Conservation (phyloP, 208 protist genomes). For the Acanthamoeba rhysodes region DNA sequence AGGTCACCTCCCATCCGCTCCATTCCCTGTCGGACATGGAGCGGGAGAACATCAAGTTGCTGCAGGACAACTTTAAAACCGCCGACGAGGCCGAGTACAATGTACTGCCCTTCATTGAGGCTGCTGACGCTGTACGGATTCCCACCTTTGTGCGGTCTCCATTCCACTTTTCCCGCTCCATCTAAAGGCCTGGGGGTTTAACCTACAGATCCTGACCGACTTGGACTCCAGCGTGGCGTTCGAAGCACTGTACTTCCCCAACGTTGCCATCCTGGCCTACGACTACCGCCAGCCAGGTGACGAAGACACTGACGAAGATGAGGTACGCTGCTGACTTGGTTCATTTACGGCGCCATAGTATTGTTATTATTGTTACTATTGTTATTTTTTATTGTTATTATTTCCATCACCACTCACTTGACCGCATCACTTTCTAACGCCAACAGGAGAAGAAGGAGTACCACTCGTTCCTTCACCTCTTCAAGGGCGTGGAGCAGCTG, state of each 20-base stretch:
- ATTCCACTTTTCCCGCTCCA: background rate
- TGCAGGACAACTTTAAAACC: slow-evolving; percentile 55
- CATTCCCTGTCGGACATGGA: slow-evolving; percentile 48
- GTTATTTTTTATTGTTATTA: too few relatives aligned
- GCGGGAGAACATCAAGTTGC: slow-evolving; percentile 45
- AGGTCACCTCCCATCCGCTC: slow-evolving; percentile 46
- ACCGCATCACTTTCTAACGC: too few relatives aligned
- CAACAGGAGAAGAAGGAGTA: slow-evolving; percentile 66
- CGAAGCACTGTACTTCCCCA: slow-evolving; percentile 74
- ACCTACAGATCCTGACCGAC: slow-evolving; percentile 50
- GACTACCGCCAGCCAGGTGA: slow-evolving; percentile 51
- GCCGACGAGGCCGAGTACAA: slow-evolving; percentile 63
- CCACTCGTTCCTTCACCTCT: slow-evolving; percentile 69
- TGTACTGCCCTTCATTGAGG: slow-evolving; percentile 68
- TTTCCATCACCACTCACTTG: background rate
- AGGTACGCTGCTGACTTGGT: background rate
- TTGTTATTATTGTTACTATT: too few relatives aligned
- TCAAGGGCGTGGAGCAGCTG: slow-evolving; percentile 44
- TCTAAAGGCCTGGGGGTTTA: background rate
- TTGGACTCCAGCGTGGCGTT: slow-evolving; percentile 74
- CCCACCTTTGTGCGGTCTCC: background rate
- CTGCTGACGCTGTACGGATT: background rate
- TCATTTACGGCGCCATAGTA: too few relatives aligned
- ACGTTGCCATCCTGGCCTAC: slow-evolving; percentile 60
- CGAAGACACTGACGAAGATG: slow-evolving; percentile 1